Percentiles rank a stretch among this genome's conserved stretches.
Conservation (phyloP, 176 grass and related monocot genomes). For the Oryza coarctata region DNA sequence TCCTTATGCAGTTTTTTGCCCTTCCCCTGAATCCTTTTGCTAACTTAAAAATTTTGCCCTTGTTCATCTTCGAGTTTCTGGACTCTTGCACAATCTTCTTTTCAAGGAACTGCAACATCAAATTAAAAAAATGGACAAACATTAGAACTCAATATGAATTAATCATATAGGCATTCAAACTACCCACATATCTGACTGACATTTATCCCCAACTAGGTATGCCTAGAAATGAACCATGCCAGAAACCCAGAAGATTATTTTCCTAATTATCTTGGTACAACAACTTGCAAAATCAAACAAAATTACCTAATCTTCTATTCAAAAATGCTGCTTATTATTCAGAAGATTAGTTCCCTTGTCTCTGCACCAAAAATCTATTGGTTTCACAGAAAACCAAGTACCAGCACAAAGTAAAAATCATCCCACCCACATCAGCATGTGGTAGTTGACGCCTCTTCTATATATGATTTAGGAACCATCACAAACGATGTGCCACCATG, state of each 20-base stretch:
- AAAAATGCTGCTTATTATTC: neutral
- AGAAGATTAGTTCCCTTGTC: neutral
- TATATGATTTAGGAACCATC: neutral
- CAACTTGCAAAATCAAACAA: neutral
- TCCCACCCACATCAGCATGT: neutral
- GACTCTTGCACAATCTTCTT: neutral
- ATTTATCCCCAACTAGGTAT: neutral
- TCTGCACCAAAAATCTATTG: neutral
- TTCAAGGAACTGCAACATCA: conserved; percentile 3
- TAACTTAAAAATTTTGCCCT: conserved; percentile 84
- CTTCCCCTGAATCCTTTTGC: conserved; percentile 89
- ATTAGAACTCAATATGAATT: neutral
- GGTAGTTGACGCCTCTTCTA: neutral
- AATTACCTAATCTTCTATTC: neutral
- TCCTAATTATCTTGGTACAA: neutral
- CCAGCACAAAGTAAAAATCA: neutral
- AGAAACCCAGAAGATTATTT: neutral
- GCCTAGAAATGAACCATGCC: neutral
- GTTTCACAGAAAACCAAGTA: neutral
- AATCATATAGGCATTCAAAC: conserved; percentile 2
- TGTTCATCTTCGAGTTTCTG: conserved; percentile 59
- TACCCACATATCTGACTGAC: neutral
- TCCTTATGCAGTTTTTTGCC: conserved; percentile 91
- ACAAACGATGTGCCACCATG: neutral
- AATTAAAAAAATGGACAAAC: neutral